Base-by-base conservation (phyloP, 2,329 filamentous ascomycete genomes). In the Trichoderma asperellum region DNA sequence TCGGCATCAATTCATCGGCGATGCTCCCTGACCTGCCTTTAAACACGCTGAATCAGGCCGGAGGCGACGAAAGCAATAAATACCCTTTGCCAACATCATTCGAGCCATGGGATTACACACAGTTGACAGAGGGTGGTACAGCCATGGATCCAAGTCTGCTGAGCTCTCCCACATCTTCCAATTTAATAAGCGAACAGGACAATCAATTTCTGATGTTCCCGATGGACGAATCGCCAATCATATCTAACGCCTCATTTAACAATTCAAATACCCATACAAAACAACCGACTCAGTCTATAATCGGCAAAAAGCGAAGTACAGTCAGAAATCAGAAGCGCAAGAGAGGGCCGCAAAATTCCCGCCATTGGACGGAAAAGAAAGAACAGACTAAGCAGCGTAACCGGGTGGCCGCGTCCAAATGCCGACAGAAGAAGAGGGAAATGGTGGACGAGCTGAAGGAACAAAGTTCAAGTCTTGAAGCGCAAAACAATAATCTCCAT, bases 401-500 rank as follows among this genome's bases (percentile, higher is more conserved):
- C 77, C 85, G 91, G 10, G 81, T 91, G 2, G 91, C 91, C 0
- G 91, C 91, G 1, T 90, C 88, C 76, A 92, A 92, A 75, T 93
- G 91, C 75, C 87, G 91, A 4, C 86, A 90, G 74, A 92, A 91
- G 79, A 87, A 86, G 74, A 88, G 87, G 77, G 78, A 82, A 72
- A 86, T 82, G 80, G 82, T 85, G 24, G 78, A 78, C 12, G 80
- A 83, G 16, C 74, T 87, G 29, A 83, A 87, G 70, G 81, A 83
- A 63, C 80, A 78, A 6, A 83, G 82, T 66, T 72, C 76, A 12
- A 79, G 75, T 0, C 73, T 87, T 47, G 85, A 87, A 73, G 74
- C 72, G 10, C 78, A 81, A 52, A 80, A 87, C 72, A 74, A 73
- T 10, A 74, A 76, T 6, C 78, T 88, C 34, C 82, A 82, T 14